phyloP scores from a whole-genome alignment of 768 basidiomycete species.

The Pleurotus eryngii region DNA sequence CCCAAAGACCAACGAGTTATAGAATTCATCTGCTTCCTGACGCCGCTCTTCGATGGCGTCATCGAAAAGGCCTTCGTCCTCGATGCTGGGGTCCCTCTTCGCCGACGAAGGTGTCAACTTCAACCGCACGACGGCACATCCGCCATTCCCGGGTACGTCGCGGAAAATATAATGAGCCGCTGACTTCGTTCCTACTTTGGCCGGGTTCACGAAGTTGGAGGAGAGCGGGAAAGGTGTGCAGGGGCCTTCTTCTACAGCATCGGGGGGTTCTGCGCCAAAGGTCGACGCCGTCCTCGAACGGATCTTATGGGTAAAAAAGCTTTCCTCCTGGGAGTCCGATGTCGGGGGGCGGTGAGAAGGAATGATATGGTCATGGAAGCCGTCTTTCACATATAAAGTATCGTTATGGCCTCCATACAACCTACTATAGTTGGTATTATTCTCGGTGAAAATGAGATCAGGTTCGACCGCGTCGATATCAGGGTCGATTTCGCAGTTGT shows the following conservation, averaged over 20 bases:
- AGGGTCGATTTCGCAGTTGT: conserved; percentile 58
- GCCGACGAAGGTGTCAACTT: conserved; percentile 81
- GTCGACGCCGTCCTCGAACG: conserved; percentile 47
- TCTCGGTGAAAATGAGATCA: conserved; percentile 91
- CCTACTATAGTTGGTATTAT: conserved; percentile 92
- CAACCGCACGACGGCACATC: conserved; percentile 91
- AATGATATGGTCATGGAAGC: conserved; percentile 97
- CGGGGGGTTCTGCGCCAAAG: conserved; percentile 34
- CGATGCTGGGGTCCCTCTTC: conserved; percentile 73
- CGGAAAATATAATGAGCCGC: conserved; percentile 89
- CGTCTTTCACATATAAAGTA: conserved; percentile 87
- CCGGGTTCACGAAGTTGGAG: conserved; percentile 76
- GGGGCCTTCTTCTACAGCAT: conserved; percentile 48
- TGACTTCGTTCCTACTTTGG: conserved; percentile 84
- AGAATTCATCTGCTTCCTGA: conserved; percentile 96
- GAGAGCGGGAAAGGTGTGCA: conserved; percentile 56
- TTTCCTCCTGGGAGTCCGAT: conserved; percentile 39
- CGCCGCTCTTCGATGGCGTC: conserved; percentile 85
- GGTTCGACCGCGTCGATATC: conserved; percentile 71
- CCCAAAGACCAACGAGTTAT: conserved; percentile 73
- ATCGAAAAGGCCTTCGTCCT: conserved; percentile 89
- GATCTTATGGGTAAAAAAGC: conserved; percentile 46
- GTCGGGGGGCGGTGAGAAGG: conserved; percentile 70
- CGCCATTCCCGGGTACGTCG: conserved; percentile 86
- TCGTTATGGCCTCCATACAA: conserved; percentile 88